These are phyloP conservation scores for Pythium phragmiticola DNA, from an alignment of 352 stramenopile species.

Conservation along the genomic window DNA sequence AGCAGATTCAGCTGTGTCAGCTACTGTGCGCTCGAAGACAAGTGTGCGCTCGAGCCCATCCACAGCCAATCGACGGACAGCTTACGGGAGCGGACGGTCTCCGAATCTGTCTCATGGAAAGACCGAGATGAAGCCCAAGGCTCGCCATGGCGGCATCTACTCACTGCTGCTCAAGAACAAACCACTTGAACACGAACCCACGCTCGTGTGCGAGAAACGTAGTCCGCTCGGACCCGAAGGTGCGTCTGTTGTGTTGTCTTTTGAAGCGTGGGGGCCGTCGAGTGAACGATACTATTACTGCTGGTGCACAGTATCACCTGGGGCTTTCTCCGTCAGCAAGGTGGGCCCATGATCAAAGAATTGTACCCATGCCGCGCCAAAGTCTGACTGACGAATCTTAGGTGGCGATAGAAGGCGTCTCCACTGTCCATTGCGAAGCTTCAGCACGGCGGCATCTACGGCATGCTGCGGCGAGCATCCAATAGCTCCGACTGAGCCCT, in stretches of 20 bases:
- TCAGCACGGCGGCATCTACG: constrained; percentile 75
- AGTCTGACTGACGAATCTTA: constrained; percentile 21
- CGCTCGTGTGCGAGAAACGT: constrained; percentile 53
- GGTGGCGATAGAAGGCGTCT: constrained; percentile 7
- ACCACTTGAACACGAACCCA: constrained; percentile 40
- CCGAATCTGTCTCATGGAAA: constrained; percentile 11
- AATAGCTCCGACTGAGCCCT: constrained; percentile 10
- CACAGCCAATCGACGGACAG: constrained; percentile 4
- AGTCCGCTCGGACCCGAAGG: constrained; percentile 26
- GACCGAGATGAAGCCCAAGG: constrained; percentile 43
- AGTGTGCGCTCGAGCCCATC: constrained; percentile 1
- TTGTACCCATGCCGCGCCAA: constrained; percentile 2
- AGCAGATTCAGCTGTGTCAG: neutral
- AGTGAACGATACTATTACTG: neutral
- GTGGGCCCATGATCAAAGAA: constrained; percentile 1
- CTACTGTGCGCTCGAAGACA: neutral
- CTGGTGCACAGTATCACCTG: constrained; percentile 9
- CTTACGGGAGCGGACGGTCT: neutral
- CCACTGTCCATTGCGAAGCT: constrained; percentile 39
- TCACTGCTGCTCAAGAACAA: constrained; percentile 71
- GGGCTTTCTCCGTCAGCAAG: constrained; percentile 15
- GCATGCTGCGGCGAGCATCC: constrained; percentile 45
- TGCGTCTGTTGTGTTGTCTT: neutral
- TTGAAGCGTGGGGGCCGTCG: neutral
- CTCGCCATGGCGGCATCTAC: constrained; percentile 78